These are phyloP conservation scores for Ganoderma lingzhi DNA, from an alignment of 1,284 basidiomycete species.

Conservation along the genomic window DNA sequence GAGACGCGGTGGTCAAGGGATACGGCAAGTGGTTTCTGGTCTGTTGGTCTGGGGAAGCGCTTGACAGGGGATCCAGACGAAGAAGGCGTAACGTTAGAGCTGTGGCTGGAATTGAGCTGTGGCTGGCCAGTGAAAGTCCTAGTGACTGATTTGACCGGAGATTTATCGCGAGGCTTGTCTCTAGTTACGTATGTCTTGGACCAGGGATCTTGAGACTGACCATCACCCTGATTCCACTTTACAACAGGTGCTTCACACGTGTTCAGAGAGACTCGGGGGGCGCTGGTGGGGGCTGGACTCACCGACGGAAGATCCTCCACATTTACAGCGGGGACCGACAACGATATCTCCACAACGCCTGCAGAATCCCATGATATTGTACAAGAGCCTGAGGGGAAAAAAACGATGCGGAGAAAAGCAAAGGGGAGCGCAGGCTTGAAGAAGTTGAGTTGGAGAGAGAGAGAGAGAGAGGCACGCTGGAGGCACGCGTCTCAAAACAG, in stretches of 20 bases:
- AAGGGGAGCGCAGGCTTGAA: conserved; percentile 2
- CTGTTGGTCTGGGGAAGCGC: conserved; percentile 58
- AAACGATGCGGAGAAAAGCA: conserved; percentile 13
- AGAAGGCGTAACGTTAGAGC: conserved; percentile 13
- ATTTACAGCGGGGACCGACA: conserved; percentile 70
- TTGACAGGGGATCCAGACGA: conserved; percentile 40
- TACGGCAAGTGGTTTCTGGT: conserved; percentile 39
- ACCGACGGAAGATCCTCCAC: conserved; percentile 81
- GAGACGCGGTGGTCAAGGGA: conserved; percentile 57
- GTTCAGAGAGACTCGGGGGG: conserved; percentile 11
- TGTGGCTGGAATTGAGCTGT: conserved; percentile 14
- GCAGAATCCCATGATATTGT: conserved; percentile 76
- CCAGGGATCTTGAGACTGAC: conserved; percentile 70
- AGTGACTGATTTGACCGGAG: conserved; percentile 41
- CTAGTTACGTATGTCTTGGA: conserved; percentile 75
- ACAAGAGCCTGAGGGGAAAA: conserved; percentile 14
- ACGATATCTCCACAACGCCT: conserved; percentile 84
- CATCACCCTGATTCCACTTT: conserved; percentile 62
- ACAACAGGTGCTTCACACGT: conserved; percentile 65
- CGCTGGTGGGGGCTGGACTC: conserved; percentile 23
- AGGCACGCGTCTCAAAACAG: conserved; percentile 16
- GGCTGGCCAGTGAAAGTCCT: conserved; percentile 25
- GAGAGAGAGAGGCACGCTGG: conserved; percentile 12
- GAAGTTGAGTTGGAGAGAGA: conserved; percentile 5
- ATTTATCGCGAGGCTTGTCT: conserved; percentile 57